These are phyloP conservation scores for Penicillium cataractarum DNA, from an alignment of 495 filamentous ascomycete species.

Conservation along the genomic window DNA sequence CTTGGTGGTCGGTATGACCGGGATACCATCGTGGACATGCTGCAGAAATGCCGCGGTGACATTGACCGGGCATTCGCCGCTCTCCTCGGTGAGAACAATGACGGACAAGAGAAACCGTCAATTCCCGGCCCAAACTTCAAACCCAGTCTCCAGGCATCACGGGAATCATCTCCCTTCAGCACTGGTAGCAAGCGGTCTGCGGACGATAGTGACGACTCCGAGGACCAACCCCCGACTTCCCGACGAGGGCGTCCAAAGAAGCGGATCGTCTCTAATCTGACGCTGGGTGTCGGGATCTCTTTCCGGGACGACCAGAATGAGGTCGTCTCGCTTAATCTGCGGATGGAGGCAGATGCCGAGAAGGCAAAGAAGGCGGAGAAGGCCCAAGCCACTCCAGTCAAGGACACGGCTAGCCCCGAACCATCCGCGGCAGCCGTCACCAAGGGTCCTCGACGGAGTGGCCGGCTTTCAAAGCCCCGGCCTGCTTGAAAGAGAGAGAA, in stretches of 20 bases:
- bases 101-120: slow-evolving; percentile 30
- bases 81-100: slow-evolving; percentile 56
- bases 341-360: slow-evolving; percentile 27
- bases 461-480: slow-evolving; percentile 27
- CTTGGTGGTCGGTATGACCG: slow-evolving; percentile 60
- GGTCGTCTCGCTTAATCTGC: slow-evolving; percentile 49
- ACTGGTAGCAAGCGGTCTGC: slow-evolving; percentile 55
- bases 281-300: slow-evolving; percentile 48
- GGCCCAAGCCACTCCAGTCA: neutral
- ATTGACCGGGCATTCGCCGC: slow-evolving; percentile 62
- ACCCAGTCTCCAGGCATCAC: slow-evolving; percentile 42
- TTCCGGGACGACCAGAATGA: slow-evolving; percentile 50
- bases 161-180: slow-evolving; percentile 50
- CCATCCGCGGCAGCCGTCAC: slow-evolving; percentile 11
- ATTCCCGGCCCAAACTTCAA: slow-evolving; percentile 38
- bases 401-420: slow-evolving; percentile 11
- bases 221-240: slow-evolving; percentile 34
- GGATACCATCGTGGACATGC: slow-evolving; percentile 56
- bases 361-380: slow-evolving; percentile 17
- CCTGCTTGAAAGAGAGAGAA: slow-evolving; percentile 12
- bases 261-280: slow-evolving; percentile 48
- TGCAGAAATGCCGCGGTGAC: slow-evolving; percentile 64
- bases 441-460: slow-evolving; percentile 25
- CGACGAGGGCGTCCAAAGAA: slow-evolving; percentile 40
- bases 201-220: slow-evolving; percentile 48